A percentile compares a stretch with the other conserved stretches of the same genome.
Evolutionary conservation across 2,329 filamentous ascomycete genomes (phyloP).

Genomic region (Fusarium longipes): DNA sequence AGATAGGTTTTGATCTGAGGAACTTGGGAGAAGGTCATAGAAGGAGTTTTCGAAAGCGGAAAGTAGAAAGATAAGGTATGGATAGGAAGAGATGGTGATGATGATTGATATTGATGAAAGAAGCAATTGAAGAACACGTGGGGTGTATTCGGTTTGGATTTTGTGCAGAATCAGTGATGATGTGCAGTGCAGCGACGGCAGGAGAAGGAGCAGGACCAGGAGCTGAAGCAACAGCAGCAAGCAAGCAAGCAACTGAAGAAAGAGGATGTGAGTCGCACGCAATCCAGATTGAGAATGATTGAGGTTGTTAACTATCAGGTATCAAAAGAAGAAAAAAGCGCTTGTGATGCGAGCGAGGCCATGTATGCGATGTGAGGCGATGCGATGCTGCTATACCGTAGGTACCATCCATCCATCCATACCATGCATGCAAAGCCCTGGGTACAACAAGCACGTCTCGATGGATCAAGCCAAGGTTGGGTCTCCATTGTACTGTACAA

Average conservation of each 20-base stretch:
- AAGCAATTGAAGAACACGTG: conserved; percentile 28
- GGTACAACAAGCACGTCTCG: conserved; percentile 19
- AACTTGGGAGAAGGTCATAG: conserved; percentile 36
- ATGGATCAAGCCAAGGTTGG: conserved; percentile 33
- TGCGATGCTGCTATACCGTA: too few relatives aligned
- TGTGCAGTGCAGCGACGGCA: conserved; percentile 28
- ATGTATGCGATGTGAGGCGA: background rate
- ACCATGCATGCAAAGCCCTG: conserved; percentile 3
- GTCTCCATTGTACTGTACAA: conserved; percentile 21
- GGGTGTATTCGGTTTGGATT: conserved; percentile 22
- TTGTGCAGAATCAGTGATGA: conserved; percentile 30
- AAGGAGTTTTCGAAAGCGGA: conserved; percentile 33
- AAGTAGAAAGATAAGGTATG: conserved; percentile 3
- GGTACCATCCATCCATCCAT: too few relatives aligned
- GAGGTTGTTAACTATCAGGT: conserved; percentile 31
- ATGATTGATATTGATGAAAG: conserved; percentile 19
- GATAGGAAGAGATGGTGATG: conserved; percentile 1
- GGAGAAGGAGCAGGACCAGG: background rate
- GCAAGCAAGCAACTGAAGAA: conserved; percentile 1
- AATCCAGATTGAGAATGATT: conserved; percentile 4
- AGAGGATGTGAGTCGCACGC: conserved; percentile 17
- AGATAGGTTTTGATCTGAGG: conserved; percentile 21
- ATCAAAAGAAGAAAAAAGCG: conserved; percentile 22
- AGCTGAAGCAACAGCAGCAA: conserved; percentile 9
- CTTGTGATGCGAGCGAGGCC: conserved; percentile 24